Percentiles rank a stretch among this genome's conserved stretches.
Conservation (phyloP, 169 alveolate species). For the Cryptosporidium xiaoi region DNA sequence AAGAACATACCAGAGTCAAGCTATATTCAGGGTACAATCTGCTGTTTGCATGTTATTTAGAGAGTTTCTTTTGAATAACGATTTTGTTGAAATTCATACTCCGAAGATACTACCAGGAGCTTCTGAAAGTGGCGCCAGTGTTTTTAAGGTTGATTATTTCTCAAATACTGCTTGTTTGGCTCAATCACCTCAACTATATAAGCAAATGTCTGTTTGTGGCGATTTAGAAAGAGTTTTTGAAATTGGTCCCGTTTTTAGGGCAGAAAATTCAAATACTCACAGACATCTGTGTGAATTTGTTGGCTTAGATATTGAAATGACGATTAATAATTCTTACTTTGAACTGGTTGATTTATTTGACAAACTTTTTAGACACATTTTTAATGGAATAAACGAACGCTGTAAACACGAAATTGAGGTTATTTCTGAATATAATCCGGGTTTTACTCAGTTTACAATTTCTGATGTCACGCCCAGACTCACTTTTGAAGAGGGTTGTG, state of each 20-base stretch:
- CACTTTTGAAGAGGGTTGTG: slow-evolving; percentile 89
- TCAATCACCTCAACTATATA: slow-evolving; percentile 99
- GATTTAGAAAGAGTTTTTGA: slow-evolving; percentile 98
- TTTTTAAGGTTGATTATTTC: slow-evolving; percentile 94
- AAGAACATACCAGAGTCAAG: slow-evolving; percentile 93
- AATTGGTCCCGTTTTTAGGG: slow-evolving; percentile 99
- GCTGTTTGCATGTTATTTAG: slow-evolving; percentile 93
- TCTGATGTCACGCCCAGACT: slow-evolving; percentile 82
- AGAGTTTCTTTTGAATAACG: slow-evolving; percentile 87
- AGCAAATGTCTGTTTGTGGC: slow-evolving; percentile 97
- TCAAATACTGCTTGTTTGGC: slow-evolving; percentile 94
- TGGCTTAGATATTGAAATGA: slow-evolving; percentile 98
- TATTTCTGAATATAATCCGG: slow-evolving; percentile 87
- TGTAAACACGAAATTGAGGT: slow-evolving; percentile 87
- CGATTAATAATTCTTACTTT: slow-evolving; percentile 93
- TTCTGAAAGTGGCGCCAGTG: slow-evolving; percentile 99
- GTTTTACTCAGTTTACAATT: slow-evolving; percentile 85
- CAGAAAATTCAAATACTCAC: slow-evolving; percentile 98
- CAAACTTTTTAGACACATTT: slow-evolving; percentile 86
- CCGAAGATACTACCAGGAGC: slow-evolving; percentile 99
- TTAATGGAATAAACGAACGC: slow-evolving; percentile 85
- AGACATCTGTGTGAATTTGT: slow-evolving; percentile 99
- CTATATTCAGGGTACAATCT: slow-evolving; percentile 93
- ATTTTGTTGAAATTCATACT: slow-evolving; percentile 97
- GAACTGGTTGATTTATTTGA: slow-evolving; percentile 96